Percentiles rank a stretch among this genome's conserved stretches.
These are phyloP conservation scores for Colletotrichum neosansevieriae DNA, from an alignment of 2,329 filamentous ascomycete genomes.

Conservation along the genomic window DNA sequence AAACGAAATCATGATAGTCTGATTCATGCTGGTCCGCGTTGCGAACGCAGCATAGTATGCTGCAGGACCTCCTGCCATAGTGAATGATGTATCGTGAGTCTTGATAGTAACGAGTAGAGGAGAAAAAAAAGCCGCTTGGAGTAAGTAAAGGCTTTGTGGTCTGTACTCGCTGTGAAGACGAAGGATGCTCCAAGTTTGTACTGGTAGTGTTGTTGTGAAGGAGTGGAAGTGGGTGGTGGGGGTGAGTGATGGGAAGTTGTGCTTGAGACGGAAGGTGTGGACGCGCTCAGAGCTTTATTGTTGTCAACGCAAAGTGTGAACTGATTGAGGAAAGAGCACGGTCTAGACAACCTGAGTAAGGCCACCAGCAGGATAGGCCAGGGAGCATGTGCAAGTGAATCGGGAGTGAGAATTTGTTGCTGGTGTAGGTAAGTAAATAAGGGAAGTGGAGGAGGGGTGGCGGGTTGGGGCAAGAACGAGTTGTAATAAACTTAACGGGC, in stretches of 20 bases:
- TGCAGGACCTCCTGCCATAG: conserved; percentile 28
- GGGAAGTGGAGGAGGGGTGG: conserved; percentile 8
- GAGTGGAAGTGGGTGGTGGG: background rate
- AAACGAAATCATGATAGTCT: conserved; percentile 44
- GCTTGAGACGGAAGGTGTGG: conserved; percentile 1
- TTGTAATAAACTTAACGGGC: background rate
- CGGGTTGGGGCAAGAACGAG: background rate
- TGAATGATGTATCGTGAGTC: background rate
- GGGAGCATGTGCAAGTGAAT: background rate
- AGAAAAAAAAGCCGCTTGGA: background rate
- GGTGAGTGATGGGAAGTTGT: background rate
- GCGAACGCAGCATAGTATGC: conserved; percentile 34
- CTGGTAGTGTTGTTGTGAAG: conserved; percentile 8
- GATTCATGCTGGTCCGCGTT: conserved; percentile 42
- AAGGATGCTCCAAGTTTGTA: conserved; percentile 29
- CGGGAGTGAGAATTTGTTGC: background rate
- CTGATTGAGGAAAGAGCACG: background rate
- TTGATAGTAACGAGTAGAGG: background rate
- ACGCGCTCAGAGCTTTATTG: background rate
- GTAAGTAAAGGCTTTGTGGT: background rate
- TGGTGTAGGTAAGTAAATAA: background rate
- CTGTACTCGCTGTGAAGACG: no score
- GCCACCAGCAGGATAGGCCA: background rate
- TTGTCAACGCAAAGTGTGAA: background rate
- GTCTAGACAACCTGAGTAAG: conserved; percentile 4